These are phyloP conservation scores for Candolleomyces aberdarensis DNA, from an alignment of 768 basidiomycete genomes.

Conservation along the genomic window DNA sequence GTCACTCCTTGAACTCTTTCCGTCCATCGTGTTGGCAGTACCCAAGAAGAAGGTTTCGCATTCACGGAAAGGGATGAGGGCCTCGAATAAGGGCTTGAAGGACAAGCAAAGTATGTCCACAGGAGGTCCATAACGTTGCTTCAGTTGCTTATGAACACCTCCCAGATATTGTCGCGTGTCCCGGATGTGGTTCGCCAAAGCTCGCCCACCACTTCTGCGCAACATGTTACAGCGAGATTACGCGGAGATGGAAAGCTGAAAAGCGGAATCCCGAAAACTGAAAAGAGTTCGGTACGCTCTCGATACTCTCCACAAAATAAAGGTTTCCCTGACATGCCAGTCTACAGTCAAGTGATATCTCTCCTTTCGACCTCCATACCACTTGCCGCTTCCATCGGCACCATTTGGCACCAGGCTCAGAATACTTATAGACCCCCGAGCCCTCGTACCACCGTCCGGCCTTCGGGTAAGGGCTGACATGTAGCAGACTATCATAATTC, in stretches of 20 bases:
- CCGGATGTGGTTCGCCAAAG: constrained; percentile 86
- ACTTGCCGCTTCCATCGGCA: too few species aligned
- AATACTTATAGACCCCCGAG: too few species aligned
- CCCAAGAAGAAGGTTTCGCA: constrained; percentile 94
- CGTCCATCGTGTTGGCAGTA: constrained; percentile 85
- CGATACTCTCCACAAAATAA: background rate
- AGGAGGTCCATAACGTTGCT: background rate
- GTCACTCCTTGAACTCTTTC: constrained; percentile 68
- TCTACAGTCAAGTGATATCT: background rate
- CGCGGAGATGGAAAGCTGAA: constrained; percentile 58
- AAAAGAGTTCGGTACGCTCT: background rate
- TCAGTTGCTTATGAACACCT: constrained; percentile 5
- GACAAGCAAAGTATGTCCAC: constrained; percentile 78
- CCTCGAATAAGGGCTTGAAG: constrained; percentile 91
- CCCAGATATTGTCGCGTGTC: constrained; percentile 85
- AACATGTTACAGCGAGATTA: constrained; percentile 72
- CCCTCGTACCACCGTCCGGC: too few species aligned
- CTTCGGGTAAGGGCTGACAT: background rate
- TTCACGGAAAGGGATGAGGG: constrained; percentile 92
- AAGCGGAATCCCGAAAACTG: constrained; percentile 17
- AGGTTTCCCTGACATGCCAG: background rate
- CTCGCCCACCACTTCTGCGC: constrained; percentile 87
- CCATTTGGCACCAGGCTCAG: too few species aligned
- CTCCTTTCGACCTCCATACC: background rate
- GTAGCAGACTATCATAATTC: background rate